Percentiles rank a stretch among this genome's conserved stretches.
Conservation (phyloP, 345 rosid genomes). For the Diplotaxis tenuifolia region DNA sequence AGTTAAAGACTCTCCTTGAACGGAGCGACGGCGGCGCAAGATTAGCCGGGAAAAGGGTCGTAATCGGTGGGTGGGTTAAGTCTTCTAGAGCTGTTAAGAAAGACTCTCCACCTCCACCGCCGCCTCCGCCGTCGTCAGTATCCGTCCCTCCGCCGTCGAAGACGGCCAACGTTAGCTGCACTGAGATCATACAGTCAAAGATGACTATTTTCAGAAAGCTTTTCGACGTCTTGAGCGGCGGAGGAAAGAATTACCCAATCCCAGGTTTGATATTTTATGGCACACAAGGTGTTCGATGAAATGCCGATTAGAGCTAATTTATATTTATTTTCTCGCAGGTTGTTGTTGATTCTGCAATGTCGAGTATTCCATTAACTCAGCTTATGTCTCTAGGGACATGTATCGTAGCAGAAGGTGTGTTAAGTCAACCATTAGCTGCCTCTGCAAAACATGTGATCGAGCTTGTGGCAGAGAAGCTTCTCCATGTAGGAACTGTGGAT, state of each 20-base stretch:
- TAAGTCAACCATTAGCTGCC: slow-evolving; percentile 32
- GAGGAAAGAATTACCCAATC: slow-evolving; percentile 35
- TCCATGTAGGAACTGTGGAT: slow-evolving; percentile 74
- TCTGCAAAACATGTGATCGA: slow-evolving; percentile 47
- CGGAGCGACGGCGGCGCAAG: slow-evolving; percentile 49
- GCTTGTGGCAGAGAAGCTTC: slow-evolving; percentile 66
- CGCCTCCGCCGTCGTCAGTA: background rate
- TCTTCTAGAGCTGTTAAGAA: slow-evolving; percentile 57
- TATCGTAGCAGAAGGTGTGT: slow-evolving; percentile 65
- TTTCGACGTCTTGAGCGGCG: slow-evolving; percentile 54
- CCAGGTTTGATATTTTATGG: slow-evolving; percentile 42
- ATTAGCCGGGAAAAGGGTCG: slow-evolving; percentile 50
- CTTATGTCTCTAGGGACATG: slow-evolving; percentile 64
- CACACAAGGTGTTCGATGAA: background rate
- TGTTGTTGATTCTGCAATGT: slow-evolving; percentile 56
- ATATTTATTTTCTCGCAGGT: slow-evolving; percentile 41
- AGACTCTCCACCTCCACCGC: slow-evolving; percentile 38
- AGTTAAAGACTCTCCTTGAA: slow-evolving; percentile 51
- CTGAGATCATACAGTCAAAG: slow-evolving; percentile 65
- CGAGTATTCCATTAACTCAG: slow-evolving; percentile 41
- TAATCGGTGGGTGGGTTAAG: slow-evolving; percentile 92
- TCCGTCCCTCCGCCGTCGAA: slow-evolving; percentile 13
- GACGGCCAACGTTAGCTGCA: slow-evolving; percentile 41
- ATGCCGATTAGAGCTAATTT: background rate
- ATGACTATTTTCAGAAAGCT: slow-evolving; percentile 63